Evolutionary conservation across 2,329 filamentous ascomycete species (phyloP), one percentile per base, ranked within the genome.

Genomic region (Aspergillus clavatus): DNA sequence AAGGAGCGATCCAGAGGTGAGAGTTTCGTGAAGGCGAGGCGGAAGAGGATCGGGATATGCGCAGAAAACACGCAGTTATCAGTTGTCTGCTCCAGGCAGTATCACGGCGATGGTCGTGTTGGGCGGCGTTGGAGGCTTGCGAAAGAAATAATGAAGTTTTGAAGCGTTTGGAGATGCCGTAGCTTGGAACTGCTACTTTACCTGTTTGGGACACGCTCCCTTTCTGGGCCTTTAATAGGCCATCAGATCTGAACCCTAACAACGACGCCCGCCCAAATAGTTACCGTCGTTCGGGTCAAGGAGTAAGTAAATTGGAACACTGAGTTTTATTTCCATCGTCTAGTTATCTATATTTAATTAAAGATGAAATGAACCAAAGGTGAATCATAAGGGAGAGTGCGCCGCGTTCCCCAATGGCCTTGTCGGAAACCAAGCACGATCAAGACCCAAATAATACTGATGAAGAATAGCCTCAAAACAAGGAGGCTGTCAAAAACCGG

Each of bases 11-110:
- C 56, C 42, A 39, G 42, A 37, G 45, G 48, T 35, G 38, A 40
- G 29, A 40, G 36, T 18, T 11, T 10, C 7, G 11, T 7, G 11
- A 5, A 42, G 35, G 46, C 31, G 42, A 40, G 47, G 43, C 7
- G 31, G 16, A 35, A 19, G 43, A 49, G 38, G 47, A 53, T 41
- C 26, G 33, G 42, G 35, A 24, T 35, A 48, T 21, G 48, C 46
- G 49, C 45, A 35, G 46, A 36, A 27, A 11, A 27, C 26, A 43
- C 23, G 31, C 18, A 38, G 36, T 22, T 18, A 28, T 43, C 41
- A 49, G 45, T 39, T 43, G 45, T 65, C 66, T 68, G 66, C 66
- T 59, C 66, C 66, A 68, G 66, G 66, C 66, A 69, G 66, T 60
- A 55, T 49, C 47, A 52, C 38, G 45, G 53, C 45, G 41, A 43